Percentiles rank a stretch among this genome's conserved stretches.
Conservation (phyloP, 345 rosid genomes). For the Eucalyptus curtisii region DNA sequence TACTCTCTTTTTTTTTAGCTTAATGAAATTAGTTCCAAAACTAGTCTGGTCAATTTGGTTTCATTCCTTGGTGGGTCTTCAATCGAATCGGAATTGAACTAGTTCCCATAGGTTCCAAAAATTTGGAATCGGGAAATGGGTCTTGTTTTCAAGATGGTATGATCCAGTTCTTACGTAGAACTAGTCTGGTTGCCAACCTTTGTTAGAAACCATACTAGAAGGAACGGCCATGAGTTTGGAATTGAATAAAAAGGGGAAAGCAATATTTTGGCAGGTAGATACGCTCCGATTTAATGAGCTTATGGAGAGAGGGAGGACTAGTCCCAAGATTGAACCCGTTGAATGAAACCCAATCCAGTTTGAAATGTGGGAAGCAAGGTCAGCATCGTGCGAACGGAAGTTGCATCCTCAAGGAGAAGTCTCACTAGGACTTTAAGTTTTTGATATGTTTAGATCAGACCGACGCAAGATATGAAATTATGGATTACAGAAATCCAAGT, state of each 20-base stretch:
- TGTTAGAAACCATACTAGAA: background rate
- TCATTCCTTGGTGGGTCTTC: background rate
- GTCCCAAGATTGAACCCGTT: background rate
- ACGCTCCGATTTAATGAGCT: background rate
- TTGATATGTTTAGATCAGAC: background rate
- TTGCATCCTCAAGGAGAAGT: background rate
- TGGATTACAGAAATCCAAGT: background rate
- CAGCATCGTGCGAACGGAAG: background rate
- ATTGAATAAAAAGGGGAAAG: background rate
- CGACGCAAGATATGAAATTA: background rate
- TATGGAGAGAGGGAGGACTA: background rate
- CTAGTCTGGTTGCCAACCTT: background rate
- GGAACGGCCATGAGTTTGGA: background rate
- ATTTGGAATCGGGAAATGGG: background rate
- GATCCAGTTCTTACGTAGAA: fast-evolving
- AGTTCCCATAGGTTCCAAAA: background rate
- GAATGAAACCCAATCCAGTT: no score
- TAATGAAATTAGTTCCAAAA: background rate
- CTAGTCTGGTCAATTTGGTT: background rate
- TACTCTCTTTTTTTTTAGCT: background rate
- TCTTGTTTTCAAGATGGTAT: background rate
- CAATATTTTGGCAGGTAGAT: background rate
- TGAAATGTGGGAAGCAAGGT: background rate
- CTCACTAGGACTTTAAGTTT: background rate
- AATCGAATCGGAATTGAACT: fast-evolving